Evolutionary conservation across 179 eudicot genomes (phyloP).

Genomic region (Dionaea muscipula): DNA sequence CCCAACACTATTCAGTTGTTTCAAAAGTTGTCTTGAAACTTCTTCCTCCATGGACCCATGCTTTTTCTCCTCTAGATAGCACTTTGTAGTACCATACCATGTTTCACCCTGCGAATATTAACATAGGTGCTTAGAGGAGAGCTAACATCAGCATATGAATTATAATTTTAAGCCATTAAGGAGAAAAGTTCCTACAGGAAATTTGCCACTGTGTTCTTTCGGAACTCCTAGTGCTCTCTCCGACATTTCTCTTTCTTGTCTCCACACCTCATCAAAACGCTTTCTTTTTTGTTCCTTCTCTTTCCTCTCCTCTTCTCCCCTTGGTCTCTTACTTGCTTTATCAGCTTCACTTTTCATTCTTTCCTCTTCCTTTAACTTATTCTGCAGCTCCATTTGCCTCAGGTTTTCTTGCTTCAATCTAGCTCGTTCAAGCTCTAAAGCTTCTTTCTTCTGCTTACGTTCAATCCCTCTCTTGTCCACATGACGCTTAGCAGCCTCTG

Average conservation of each 20-base stretch:
- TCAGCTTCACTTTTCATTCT: conserved; percentile 65
- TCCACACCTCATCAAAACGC: conserved; percentile 56
- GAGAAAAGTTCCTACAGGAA: conserved; percentile 13
- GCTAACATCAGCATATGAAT: conserved; percentile 5
- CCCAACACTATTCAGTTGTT: conserved; percentile 3
- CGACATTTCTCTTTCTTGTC: conserved; percentile 38
- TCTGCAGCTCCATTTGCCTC: conserved; percentile 49
- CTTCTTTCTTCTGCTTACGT: conserved; percentile 77
- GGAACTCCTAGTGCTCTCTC: conserved; percentile 37
- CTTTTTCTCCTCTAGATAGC: no score
- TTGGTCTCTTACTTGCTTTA: conserved; percentile 59
- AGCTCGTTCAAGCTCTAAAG: conserved; percentile 63
- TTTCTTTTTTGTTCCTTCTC: conserved; percentile 63
- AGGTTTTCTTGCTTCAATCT: conserved; percentile 55
- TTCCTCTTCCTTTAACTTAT: conserved; percentile 60
- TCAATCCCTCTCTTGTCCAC: conserved; percentile 64
- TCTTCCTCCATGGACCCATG: no score
- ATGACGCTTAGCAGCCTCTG: conserved; percentile 76
- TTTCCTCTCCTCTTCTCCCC: conserved; percentile 78
- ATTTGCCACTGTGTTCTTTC: conserved; percentile 23
- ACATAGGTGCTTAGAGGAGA: conserved; percentile 11
- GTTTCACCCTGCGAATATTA: conserved; percentile 28
- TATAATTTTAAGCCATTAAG: neutral
- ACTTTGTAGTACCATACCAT: conserved; percentile 16
- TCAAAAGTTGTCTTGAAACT: no score